Base-by-base conservation (phyloP, 1,284 basidiomycete genomes). In the Golubevia sp. region DNA sequence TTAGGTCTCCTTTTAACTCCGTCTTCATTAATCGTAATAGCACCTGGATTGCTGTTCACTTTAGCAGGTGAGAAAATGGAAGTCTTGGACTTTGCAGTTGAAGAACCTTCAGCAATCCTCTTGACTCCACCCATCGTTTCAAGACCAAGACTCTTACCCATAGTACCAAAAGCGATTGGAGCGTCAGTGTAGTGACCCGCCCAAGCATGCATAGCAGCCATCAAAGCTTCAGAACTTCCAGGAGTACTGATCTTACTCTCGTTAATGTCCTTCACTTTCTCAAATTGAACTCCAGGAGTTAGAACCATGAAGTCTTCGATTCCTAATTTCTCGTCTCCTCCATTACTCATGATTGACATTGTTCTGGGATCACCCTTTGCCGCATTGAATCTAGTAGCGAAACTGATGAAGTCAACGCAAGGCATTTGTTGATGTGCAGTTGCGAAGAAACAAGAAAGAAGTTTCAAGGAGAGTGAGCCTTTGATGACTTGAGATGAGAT, bases 311-410 rank as follows among this genome's bases (percentile, higher is more conserved):
- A 11, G 11, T 3, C 4, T 34, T 34, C 30, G 30, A 34, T 34
- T 34, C 64, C 63, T 50, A 71, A 64, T 3, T 62, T 67, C 8
- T 38, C 65, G n/a, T 68, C 70, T 0, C 71, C 71, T 4, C 76
- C 76, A 52, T 79, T 79, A 38, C 67, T 58, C 73, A 77, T 79
- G 65, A 72, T 67, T 8, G 73, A 66, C 79, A 82, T 82, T 38
- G 73, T 62, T 25, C 71, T 58, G 0, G 68, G 59, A 49, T 80
- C 70, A 26, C 79, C 79, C 38, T 73, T 69, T 18, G 79, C 63
- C 20, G 55, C 26, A 51, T 82, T 82, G 66, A 77, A 80, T 0
- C 74, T 70, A 24, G 69, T 63, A 49, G 65, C 64, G 52, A 82
- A 79, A 27, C 70, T 67, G 8, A 58, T 68, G 54, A 80, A 80